A percentile compares a stretch with the other conserved stretches of the same genome.
Evolutionary conservation across 2,329 filamentous ascomycete genomes (phyloP).

Genomic region (Arthrobotrys pseudoclavata): DNA sequence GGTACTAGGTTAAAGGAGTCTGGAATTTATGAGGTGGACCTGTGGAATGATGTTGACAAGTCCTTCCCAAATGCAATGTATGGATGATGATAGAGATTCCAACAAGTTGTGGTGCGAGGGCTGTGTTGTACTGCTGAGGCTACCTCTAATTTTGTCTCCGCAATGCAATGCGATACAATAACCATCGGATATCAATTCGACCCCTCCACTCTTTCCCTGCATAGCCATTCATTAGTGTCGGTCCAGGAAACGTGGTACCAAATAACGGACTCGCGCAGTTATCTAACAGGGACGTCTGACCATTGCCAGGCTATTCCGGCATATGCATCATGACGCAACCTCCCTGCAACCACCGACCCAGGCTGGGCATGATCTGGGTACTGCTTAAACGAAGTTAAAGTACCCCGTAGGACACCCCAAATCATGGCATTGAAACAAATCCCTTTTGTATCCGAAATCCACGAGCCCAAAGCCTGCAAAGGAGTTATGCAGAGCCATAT

Average conservation of each 20-base stretch:
- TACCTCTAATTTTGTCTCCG: no score
- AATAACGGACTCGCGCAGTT: not conserved
- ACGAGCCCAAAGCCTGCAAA: conserved; percentile 1
- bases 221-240: not conserved
- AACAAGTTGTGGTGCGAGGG: no score
- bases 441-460: conserved; percentile 9
- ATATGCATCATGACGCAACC: not conserved
- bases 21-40: no score
- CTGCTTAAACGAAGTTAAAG: not conserved
- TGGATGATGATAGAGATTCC: no score
- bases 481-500: conserved; percentile 19
- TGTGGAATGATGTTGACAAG: no score
- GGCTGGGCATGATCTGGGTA: not conserved
- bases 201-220: not conserved
- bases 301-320: not conserved
- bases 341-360: conserved; percentile 9
- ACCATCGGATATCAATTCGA: not conserved
- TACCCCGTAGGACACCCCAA: not conserved
- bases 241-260: not conserved
- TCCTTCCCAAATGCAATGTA: no score
- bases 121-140: no score
- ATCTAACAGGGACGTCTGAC: not conserved
- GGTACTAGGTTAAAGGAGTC: no score
- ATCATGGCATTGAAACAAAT: not conserved
- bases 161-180: not conserved